Base-by-base conservation (phyloP, 2,329 filamentous ascomycete species). In the Zasmidium cellare region DNA sequence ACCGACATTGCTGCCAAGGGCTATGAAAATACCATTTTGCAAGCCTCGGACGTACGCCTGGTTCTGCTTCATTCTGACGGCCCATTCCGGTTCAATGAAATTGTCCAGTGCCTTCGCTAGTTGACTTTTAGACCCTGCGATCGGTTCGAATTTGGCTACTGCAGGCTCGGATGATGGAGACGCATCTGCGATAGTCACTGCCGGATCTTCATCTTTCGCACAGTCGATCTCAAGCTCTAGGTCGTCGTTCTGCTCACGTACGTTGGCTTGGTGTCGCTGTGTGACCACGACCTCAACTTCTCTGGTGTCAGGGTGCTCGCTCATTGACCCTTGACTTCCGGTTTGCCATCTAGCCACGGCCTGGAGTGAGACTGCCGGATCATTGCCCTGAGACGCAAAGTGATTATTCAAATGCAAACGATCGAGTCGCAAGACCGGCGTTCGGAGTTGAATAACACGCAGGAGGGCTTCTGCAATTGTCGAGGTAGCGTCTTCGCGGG, bases 1-100 rank as follows among this genome's bases (percentile, higher is more conserved):
- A 3, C 92, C 93, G 52, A 97, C 76, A 74, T 99, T 99, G 76
- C 92, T 96, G 0, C 94, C 94, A 6, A 99, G 79, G 7, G 93
- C 94, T 67, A 99, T 85, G 72, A 90, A 96, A 0, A 89, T 35
- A 5, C n/a, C n/a, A n/a, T n/a, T n/a, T n/a, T n/a, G n/a, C n/a
- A n/a, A n/a, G n/a, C n/a, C n/a, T n/a, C n/a, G n/a, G n/a, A n/a
- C n/a, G n/a, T n/a, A n/a, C n/a, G n/a, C n/a, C n/a, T n/a, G n/a
- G n/a, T n/a, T n/a, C n/a, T n/a, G n/a, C n/a, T n/a, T n/a, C n/a
- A n/a, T n/a, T n/a, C n/a, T n/a, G n/a, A n/a, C n/a, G n/a, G n/a
- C n/a, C n/a, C n/a, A n/a, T n/a, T n/a, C n/a, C n/a, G n/a, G n/a
- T n/a, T n/a, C n/a, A n/a, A n/a, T n/a, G n/a, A n/a, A n/a, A n/a